Evolutionary conservation across 2,329 filamentous ascomycete genomes (phyloP).

Genomic region (Aureobasidium musti): DNA sequence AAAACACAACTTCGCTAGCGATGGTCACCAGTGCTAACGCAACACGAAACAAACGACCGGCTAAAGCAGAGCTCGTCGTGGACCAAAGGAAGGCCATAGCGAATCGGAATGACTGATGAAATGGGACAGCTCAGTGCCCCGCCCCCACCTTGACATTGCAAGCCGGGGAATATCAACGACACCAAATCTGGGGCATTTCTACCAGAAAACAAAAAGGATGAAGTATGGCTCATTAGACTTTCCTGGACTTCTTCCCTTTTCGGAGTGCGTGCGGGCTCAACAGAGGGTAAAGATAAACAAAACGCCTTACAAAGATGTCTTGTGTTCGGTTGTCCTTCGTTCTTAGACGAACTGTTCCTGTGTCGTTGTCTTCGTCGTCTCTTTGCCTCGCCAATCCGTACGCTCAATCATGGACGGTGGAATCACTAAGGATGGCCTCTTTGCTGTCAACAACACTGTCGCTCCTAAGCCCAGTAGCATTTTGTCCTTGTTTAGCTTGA

Average conservation of each 20-base stretch:
- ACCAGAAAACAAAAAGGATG: slow-evolving; percentile 25
- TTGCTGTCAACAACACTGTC: slow-evolving; percentile 42
- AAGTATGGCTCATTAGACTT: slow-evolving; percentile 17
- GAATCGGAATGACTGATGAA: slow-evolving; percentile 6
- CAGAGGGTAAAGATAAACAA: not conserved
- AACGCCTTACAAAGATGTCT: slow-evolving; percentile 17
- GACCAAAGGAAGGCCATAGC: slow-evolving; percentile 15
- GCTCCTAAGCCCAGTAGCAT: slow-evolving; percentile 38
- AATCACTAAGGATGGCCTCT: slow-evolving; percentile 42
- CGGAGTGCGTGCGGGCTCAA: not conserved
- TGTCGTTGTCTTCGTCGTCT: not conserved
- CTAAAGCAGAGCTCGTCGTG: not conserved
- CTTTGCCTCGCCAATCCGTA: slow-evolving; percentile 6
- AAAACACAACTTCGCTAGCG: not conserved
- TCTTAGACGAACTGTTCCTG: slow-evolving; percentile 14
- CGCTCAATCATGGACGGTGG: slow-evolving; percentile 34
- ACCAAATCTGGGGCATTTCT: slow-evolving; percentile 8
- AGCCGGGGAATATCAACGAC: slow-evolving; percentile 19
- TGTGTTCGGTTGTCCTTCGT: slow-evolving; percentile 3
- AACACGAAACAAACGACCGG: slow-evolving; percentile 1
- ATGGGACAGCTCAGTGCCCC: not conserved
- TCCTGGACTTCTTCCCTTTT: slow-evolving; percentile 22
- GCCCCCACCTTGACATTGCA: slow-evolving; percentile 23
- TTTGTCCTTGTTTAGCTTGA: slow-evolving; percentile 40
- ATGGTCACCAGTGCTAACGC: not conserved